Conservation (phyloP, 2,329 filamentous ascomycete genomes). For the Elsinoe perseae region DNA sequence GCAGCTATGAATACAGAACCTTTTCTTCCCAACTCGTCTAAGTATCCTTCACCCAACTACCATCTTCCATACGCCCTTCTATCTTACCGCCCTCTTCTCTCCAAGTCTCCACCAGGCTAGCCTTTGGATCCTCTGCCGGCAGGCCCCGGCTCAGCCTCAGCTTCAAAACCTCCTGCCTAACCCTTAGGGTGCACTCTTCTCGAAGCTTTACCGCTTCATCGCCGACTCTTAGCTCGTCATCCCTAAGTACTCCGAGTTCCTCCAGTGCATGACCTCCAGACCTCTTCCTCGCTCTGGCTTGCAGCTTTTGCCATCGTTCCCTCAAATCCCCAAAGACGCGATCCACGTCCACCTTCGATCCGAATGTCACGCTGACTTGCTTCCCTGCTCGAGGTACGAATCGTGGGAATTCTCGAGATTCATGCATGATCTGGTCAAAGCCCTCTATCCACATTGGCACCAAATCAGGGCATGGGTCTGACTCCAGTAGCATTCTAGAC, state of each 20-base stretch:
- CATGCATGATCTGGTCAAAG: constrained; percentile 79
- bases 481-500: constrained; percentile 81
- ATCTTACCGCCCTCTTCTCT: constrained; percentile 46
- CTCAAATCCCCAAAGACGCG: constrained; percentile 70
- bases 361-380: constrained; percentile 66
- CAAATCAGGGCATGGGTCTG: constrained; percentile 76
- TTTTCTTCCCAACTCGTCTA: constrained; percentile 27
- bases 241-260: constrained; percentile 52
- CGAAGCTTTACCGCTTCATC: constrained; percentile 69
- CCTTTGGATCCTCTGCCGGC: constrained; percentile 71
- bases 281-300: constrained; percentile 44
- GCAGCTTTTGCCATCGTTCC: constrained; percentile 62
- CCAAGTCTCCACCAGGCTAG: constrained; percentile 76
- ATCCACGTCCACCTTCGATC: constrained; percentile 67
- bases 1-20: not conserved
- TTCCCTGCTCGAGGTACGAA: constrained; percentile 71
- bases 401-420: constrained; percentile 68
- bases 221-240: constrained; percentile 60
- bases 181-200: constrained; percentile 68
- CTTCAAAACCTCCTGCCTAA: constrained; percentile 73
- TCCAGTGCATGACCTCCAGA: constrained; percentile 30
- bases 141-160: constrained; percentile 64
- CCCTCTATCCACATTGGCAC: constrained; percentile 94
- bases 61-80: constrained; percentile 54
- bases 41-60: constrained; percentile 52